Evolutionary conservation across 352 stramenopile species (phyloP).

Genomic region (Pythium pyrilobum): DNA sequence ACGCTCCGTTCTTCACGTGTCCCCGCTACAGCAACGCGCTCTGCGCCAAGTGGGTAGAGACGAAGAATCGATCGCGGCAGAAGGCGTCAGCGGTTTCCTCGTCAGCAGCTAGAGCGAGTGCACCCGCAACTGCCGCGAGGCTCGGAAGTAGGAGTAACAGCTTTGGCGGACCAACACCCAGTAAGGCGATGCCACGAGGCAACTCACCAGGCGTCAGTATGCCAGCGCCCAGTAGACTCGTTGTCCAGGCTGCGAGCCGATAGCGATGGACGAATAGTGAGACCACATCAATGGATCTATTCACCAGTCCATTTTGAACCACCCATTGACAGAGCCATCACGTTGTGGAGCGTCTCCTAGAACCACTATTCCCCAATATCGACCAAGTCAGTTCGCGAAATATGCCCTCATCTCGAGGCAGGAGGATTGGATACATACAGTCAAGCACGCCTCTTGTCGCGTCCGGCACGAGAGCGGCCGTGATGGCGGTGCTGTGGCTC

Average conservation of each 20-base stretch:
- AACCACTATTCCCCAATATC: too few species aligned
- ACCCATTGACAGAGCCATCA: background rate
- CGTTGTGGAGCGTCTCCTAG: background rate
- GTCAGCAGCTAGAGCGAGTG: background rate
- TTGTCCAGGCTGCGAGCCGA: background rate
- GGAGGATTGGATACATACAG: constrained; percentile 19
- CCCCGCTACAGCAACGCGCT: constrained; percentile 56
- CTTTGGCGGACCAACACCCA: background rate
- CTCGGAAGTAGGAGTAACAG: constrained; percentile 3
- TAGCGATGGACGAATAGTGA: too few species aligned
- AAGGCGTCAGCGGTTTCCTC: background rate
- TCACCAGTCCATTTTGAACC: constrained; percentile 1
- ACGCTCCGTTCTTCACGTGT: constrained; percentile 51
- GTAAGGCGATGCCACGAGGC: background rate
- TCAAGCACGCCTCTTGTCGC: constrained; percentile 49
- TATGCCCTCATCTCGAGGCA: background rate
- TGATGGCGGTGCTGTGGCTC: constrained; percentile 68
- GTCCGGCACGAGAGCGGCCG: constrained; percentile 37
- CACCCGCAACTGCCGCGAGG: background rate
- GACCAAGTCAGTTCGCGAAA: too few species aligned
- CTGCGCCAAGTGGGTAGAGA: constrained; percentile 59
- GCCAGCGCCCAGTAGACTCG: too few species aligned
- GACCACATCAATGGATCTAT: background rate
- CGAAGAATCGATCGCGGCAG: constrained; percentile 9
- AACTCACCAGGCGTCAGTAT: too few species aligned